phyloP scores from a whole-genome alignment of 371 early-diverging fungal genomes.

The Rhizopus sp. region DNA sequence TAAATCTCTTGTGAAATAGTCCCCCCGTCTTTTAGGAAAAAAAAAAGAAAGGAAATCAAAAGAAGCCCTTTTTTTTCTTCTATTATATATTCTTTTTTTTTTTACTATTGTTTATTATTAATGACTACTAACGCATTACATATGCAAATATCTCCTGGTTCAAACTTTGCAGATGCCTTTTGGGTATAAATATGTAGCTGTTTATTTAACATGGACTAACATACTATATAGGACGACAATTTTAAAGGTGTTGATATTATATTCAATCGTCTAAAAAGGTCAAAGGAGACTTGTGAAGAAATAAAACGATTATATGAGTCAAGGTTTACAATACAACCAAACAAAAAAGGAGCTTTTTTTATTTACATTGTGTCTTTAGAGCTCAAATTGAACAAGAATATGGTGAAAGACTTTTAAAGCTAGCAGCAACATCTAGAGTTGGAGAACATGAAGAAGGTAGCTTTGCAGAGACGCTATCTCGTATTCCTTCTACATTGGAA shows the following conservation, averaged over 20 bases:
- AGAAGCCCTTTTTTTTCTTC: conserved; percentile 1
- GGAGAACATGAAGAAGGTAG: conserved; percentile 43
- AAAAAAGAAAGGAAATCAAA: background rate
- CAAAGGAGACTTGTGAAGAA: conserved; percentile 37
- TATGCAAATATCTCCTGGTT: conserved; percentile 14
- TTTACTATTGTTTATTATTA: background rate
- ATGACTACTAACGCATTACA: conserved; percentile 20
- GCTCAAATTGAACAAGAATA: conserved; percentile 42
- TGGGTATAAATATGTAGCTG: conserved; percentile 20
- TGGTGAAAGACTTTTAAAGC: conserved; percentile 36
- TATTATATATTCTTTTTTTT: conserved; percentile 11
- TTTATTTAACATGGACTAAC: conserved; percentile 4
- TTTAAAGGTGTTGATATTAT: conserved; percentile 28
- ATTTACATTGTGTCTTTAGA: conserved; percentile 6
- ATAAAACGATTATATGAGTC: conserved; percentile 25
- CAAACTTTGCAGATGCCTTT: conserved; percentile 25
- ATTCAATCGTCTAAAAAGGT: conserved; percentile 21
- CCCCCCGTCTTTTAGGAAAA: no score
- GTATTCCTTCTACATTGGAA: conserved; percentile 45
- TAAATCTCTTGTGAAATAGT: no score
- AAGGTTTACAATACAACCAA: conserved; percentile 13
- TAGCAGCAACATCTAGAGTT: conserved; percentile 31
- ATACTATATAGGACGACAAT: conserved; percentile 20
- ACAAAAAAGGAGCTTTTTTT: background rate
- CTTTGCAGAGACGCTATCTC: conserved; percentile 41